Evolutionary conservation across 352 stramenopile genomes (phyloP).

Genomic region (Pythium brachiatum): DNA sequence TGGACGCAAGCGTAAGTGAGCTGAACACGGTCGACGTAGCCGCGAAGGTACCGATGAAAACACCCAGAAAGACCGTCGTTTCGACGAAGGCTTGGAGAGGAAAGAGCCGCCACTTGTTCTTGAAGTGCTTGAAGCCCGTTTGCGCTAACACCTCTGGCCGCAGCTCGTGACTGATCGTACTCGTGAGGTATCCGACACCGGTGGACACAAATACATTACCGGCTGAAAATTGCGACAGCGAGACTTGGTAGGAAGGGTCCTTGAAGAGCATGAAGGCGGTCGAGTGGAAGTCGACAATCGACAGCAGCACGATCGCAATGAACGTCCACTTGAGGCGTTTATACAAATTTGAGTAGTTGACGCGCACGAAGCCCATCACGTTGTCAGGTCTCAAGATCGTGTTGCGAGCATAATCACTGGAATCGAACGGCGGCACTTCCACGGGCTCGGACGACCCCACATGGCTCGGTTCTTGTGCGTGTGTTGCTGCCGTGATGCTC

Average conservation of each 20-base stretch:
- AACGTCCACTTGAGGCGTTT: conserved; percentile 80
- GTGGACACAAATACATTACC: conserved; percentile 69
- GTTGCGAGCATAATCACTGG: background rate
- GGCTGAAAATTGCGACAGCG: conserved; percentile 73
- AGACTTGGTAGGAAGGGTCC: conserved; percentile 37
- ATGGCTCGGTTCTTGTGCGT: background rate
- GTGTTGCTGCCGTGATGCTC: background rate
- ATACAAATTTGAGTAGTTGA: conserved; percentile 53
- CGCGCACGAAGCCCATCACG: conserved; percentile 30
- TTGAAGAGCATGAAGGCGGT: conserved; percentile 52
- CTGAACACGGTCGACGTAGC: conserved; percentile 70
- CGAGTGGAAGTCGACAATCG: conserved; percentile 64
- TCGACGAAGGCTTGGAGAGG: conserved; percentile 79
- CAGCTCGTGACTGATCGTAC: conserved; percentile 56
- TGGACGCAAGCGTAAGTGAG: conserved; percentile 64
- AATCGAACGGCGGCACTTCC: background rate
- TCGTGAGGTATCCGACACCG: conserved; percentile 64
- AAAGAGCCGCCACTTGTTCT: conserved; percentile 75
- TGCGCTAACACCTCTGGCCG: conserved; percentile 52
- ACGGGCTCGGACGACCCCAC: background rate
- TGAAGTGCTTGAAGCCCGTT: conserved; percentile 53
- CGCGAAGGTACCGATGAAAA: conserved; percentile 76
- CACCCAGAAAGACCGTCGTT: conserved; percentile 57
- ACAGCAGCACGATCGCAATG: conserved; percentile 65
- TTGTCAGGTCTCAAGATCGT: background rate